Evolutionary conservation across 2,329 filamentous ascomycete genomes (phyloP), one percentile per base, ranked within the genome.

Genomic region (Venturia asperata): DNA sequence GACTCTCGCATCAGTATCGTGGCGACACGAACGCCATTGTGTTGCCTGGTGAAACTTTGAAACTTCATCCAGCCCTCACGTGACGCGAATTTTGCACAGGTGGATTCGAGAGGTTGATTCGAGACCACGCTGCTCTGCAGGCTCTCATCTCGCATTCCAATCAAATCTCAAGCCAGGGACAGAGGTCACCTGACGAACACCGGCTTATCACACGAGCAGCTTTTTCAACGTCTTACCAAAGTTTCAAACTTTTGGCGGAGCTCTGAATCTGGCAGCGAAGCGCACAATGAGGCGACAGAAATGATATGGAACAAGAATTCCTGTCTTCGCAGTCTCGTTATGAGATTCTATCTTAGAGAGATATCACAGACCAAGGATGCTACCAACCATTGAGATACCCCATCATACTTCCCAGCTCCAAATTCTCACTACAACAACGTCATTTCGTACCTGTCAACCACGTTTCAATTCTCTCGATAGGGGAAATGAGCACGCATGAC

Each of bases 401-500:
- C n/a, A 27, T 15, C 24, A 1, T 52, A 21, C 24, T 52, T 10
- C 24, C 47, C 47, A 52, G 7, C 24, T 15, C 47, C 47, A 52
- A 3, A 52, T 15, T 52, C 24, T 11, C 7, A 34, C 3, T 34
- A 34, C 6, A 49, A 13, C n/a, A 52, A 52, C 47, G 47, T 52
- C 47, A 52, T 52, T 52, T 52, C 21, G 47, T 52, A 52, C 47
- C 47, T 27, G 47, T 52, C 47, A 37, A 37, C 24, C 30, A 17
- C 30, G n/a, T 21, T 58, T n/a, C n/a, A 27, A 15, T 11, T 27
- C 5, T n/a, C 52, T 58, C 52, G 9, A 58, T 58, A 4, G 24
- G 52, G 30, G 5, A 58, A 11, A 37, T 37, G 27, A n/a, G 30
- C 52, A 34, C 27, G 52, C 19, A 37, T 58, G 17, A 37, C 19